phyloP scores from a whole-genome alignment of 768 basidiomycete genomes.

The Hypsizygus marmoreus region DNA sequence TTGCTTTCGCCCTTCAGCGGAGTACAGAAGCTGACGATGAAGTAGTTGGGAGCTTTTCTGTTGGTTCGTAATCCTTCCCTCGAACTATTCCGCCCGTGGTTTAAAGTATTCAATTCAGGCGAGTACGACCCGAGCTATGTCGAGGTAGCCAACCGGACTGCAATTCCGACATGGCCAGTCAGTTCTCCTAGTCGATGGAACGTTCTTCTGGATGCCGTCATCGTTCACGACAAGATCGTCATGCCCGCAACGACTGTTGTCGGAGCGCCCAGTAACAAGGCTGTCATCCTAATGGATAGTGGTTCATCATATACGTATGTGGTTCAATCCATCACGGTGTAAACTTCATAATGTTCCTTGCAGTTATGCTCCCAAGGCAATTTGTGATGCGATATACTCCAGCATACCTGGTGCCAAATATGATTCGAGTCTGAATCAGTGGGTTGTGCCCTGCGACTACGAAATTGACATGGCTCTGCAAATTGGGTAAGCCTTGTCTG shows the following conservation, averaged over 20 bases:
- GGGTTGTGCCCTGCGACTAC: constrained; percentile 71
- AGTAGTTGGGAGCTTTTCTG: constrained; percentile 68
- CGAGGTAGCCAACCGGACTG: constrained; percentile 53
- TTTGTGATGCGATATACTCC: constrained; percentile 72
- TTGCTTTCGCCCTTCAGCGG: constrained; percentile 74
- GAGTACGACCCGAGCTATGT: constrained; percentile 68
- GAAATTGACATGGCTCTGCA: constrained; percentile 83
- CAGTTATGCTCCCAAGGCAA: constrained; percentile 69
- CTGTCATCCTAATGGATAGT: constrained; percentile 77
- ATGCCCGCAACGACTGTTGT: constrained; percentile 55
- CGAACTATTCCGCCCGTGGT: constrained; percentile 2
- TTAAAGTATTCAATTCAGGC: constrained; percentile 40
- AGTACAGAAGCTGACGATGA: constrained; percentile 51
- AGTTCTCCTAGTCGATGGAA: constrained; percentile 70
- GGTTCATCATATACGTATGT: constrained; percentile 81
- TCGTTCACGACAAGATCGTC: constrained; percentile 54
- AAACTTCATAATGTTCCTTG: constrained; percentile 7
- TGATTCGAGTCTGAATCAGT: constrained; percentile 54
- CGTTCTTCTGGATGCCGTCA: constrained; percentile 71
- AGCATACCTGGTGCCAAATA: constrained; percentile 63
- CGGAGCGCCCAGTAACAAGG: constrained; percentile 65
- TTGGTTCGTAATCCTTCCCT: constrained; percentile 51
- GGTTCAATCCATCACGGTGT: background rate
- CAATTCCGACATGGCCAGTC: constrained; percentile 76
- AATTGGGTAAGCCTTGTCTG: constrained; percentile 54